phyloP scores from a whole-genome alignment of 768 basidiomycete species.

The Tulasnella sp. region DNA sequence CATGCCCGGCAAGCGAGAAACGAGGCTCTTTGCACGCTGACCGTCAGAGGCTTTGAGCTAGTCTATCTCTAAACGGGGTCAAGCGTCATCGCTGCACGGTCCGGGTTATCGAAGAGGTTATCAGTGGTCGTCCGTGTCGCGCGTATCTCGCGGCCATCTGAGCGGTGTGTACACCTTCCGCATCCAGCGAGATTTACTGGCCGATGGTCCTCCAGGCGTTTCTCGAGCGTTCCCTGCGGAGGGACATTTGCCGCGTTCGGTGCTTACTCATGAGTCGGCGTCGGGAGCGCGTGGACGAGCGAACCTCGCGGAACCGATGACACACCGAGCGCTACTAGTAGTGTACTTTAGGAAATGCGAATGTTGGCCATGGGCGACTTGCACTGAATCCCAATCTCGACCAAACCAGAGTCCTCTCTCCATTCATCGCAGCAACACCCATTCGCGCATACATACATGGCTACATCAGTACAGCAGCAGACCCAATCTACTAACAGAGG shows the following conservation, averaged over 20 bases:
- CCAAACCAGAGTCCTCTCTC: neutral
- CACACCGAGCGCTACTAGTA: neutral
- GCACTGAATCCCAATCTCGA: neutral
- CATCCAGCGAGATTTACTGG: neutral
- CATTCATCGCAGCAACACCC: neutral
- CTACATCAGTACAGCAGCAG: neutral
- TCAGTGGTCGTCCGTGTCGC: neutral
- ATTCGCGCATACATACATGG: neutral
- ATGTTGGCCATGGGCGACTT: neutral
- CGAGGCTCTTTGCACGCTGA: neutral
- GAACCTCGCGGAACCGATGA: neutral
- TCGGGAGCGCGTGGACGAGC: neutral
- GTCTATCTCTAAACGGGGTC: neutral
- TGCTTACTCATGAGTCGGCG: neutral
- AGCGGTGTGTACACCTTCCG: neutral
- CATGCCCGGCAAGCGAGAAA: neutral
- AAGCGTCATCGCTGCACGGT: neutral
- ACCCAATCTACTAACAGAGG: conserved; percentile 1
- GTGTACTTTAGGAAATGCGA: neutral
- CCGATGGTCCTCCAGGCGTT: neutral
- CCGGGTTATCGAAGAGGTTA: neutral
- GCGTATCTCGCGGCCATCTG: neutral
- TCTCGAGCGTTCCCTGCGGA: neutral
- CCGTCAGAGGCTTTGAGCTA: neutral
- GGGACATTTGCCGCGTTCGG: neutral